These are phyloP conservation scores for Cornus kousa DNA, from an alignment of 148 eudicot genomes.

Conservation along the genomic window DNA sequence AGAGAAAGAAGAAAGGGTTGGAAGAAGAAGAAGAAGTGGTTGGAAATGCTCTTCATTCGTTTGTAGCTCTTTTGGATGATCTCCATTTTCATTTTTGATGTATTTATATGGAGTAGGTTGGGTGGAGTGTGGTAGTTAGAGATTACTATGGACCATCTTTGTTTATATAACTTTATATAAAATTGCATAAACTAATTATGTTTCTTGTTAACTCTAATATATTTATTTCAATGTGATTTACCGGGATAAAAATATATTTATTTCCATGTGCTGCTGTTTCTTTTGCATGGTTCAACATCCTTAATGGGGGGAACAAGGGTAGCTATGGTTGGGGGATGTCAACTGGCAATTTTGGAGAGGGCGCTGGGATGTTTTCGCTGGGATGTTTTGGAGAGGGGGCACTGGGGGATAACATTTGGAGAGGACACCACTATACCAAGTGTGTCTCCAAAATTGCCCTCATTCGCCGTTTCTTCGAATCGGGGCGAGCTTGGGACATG, in stretches of 20 bases:
- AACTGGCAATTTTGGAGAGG: no score
- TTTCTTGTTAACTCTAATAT: background rate
- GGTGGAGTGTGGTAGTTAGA: background rate
- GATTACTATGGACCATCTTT: background rate
- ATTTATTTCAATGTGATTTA: background rate
- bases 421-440: no score
- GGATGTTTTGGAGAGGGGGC: no score
- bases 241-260: no score
- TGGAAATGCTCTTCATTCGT: background rate
- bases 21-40: constrained; percentile 9
- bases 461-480: no score
- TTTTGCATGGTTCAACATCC: background rate
- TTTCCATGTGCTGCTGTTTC: no score
- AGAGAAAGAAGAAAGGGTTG: constrained; percentile 8
- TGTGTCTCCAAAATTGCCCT: no score
- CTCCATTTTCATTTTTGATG: background rate
- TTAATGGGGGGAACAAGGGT: no score
- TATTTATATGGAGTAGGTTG: background rate
- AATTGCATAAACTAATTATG: background rate
- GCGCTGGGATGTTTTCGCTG: no score
- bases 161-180: background rate
- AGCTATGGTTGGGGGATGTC: no score
- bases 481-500: no score
- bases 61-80: background rate
- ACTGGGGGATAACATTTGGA: no score